Conservation (phyloP, 148 eudicot species). For the Camellia granthamiana region DNA sequence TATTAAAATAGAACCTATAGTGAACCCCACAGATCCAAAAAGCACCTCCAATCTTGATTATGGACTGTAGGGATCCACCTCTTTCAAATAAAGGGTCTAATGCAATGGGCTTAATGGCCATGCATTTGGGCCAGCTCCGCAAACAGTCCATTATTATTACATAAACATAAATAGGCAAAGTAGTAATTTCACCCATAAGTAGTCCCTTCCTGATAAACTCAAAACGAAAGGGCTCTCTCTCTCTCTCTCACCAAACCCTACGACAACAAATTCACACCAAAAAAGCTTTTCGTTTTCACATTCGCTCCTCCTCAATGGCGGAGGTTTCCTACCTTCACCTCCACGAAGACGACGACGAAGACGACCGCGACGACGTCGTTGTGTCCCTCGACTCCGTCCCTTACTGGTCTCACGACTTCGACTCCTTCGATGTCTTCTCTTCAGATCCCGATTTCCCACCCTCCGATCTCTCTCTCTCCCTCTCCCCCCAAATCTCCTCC, state of each 20-base stretch:
- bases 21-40: too few species aligned
- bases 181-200: neutral
- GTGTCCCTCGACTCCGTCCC: slow-evolving; percentile 31
- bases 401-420: slow-evolving; percentile 24
- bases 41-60: too few species aligned
- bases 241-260: neutral
- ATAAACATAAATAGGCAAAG: neutral
- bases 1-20: too few species aligned
- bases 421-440: slow-evolving; percentile 14
- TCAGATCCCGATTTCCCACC: slow-evolving; percentile 20
- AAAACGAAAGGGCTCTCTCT: neutral
- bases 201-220: neutral
- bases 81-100: too few species aligned
- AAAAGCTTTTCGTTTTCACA: neutral
- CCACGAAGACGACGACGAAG: slow-evolving; percentile 30
- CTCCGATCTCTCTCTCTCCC: neutral
- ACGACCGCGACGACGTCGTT: slow-evolving; percentile 20
- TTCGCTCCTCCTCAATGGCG: slow-evolving; percentile 39
- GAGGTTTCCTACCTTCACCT: slow-evolving; percentile 38
- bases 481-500: slow-evolving; percentile 9
- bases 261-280: neutral
- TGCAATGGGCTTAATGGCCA: too few species aligned
- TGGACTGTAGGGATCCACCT: too few species aligned
- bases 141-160: neutral
- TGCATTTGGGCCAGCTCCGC: too few species aligned